phyloP scores from a whole-genome alignment of 148 eudicot species.

The Persicaria tinctoria region DNA sequence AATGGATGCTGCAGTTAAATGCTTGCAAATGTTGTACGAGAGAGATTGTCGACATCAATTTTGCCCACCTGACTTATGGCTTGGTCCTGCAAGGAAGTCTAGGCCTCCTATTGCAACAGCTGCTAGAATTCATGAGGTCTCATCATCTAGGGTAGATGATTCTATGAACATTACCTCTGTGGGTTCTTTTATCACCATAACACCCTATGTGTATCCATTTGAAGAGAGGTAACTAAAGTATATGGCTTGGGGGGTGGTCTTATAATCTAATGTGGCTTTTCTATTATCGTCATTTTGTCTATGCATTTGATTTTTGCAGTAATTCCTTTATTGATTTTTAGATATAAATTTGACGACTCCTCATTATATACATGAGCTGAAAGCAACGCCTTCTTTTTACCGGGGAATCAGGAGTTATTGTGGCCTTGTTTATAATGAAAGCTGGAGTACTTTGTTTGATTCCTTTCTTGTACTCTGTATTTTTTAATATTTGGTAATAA shows the following conservation, averaged over 20 bases:
- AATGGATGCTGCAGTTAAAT: conserved; percentile 70
- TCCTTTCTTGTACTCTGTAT: background rate
- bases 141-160: conserved; percentile 53
- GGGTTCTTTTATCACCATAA: conserved; percentile 67
- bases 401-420: background rate
- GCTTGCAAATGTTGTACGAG: conserved; percentile 89
- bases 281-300: background rate
- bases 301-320: background rate
- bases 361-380: background rate
- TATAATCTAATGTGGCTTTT: background rate
- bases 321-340: background rate
- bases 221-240: conserved; percentile 63
- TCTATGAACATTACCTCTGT: conserved; percentile 38
- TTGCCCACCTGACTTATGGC: conserved; percentile 87
- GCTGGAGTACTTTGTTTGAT: background rate
- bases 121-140: conserved; percentile 79
- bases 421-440: background rate
- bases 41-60: conserved; percentile 92
- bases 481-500: background rate
- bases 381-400: background rate
- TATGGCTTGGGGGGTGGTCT: conserved; percentile 3
- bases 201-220: conserved; percentile 89
- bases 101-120: conserved; percentile 91
- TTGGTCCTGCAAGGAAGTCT: conserved; percentile 70
- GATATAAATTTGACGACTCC: background rate